Base-by-base conservation (phyloP, 176 grass and related monocot genomes). In the Leersia perrieri region DNA sequence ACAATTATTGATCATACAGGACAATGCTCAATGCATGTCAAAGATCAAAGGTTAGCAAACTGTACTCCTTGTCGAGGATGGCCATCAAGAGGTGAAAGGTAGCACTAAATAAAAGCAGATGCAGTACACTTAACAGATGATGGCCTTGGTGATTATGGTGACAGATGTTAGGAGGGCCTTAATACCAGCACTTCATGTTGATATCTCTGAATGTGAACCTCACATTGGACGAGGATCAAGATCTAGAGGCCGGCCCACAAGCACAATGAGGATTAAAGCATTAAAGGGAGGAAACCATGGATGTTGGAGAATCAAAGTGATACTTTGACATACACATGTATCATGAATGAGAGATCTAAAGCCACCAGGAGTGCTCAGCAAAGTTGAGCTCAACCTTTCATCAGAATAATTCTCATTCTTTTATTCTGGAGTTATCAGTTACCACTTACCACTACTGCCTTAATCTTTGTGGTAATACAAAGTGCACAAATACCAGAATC, bases 271-370 rank as follows among this genome's bases (percentile, higher is more conserved):
- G 14, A 16, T 22, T 75, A 68, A 72, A 66, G 58, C 31, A 79
- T 34, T 68, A 55, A 68, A 80, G 42, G n/a, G 20, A n/a, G 23
- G 20, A 58, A 36, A 53, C 57, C 26, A 41, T 57, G 33, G 9
- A 20, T 42, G 42, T 42, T 57, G 44, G 60, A 74, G 76, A 80
- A 74, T 58, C 60, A 58, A 27, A 66, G 75, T 12, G 25, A 79
- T 16, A 31, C 26, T 27, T 27, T 63, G 74, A 63, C 74, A 51
- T 10, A 68, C 53, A 85, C 28, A 62, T 33, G 26, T 30, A 49
- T 35, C 53, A 63, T 63, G 74, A 33, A 47, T 26, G 32, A 30
- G 22, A 57, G 33, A 58, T 8, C 32, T 18, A 53, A 78, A 71
- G 75, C 57, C 75, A 72, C 22, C 51, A 34, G 57, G 55, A 65